Evolutionary conservation across 2,329 filamentous ascomycete species (phyloP).

Genomic region (Cadophora sp.): DNA sequence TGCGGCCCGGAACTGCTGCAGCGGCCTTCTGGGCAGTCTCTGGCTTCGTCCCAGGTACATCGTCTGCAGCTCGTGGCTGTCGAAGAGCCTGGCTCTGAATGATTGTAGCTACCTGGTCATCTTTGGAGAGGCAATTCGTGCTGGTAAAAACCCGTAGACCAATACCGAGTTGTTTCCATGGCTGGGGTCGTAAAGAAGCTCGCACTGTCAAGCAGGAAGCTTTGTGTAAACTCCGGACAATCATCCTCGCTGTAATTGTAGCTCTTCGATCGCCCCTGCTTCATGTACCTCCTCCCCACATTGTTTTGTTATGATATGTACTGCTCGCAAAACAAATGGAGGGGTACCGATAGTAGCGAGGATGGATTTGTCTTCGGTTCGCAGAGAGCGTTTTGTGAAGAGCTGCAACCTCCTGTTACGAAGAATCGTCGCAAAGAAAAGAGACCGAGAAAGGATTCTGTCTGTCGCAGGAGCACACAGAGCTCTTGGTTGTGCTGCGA

Average conservation of each 20-base stretch:
- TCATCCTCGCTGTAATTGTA: conserved; percentile 37
- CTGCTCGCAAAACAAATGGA: conserved; percentile 27
- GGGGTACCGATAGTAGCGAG: conserved; percentile 37
- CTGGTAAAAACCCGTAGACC: conserved; percentile 42
- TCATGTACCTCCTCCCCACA: conserved; percentile 33
- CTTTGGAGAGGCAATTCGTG: conserved; percentile 34
- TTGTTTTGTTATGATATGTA: conserved; percentile 30
- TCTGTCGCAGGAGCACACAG: background rate
- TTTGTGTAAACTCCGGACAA: conserved; percentile 39
- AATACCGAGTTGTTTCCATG: conserved; percentile 34
- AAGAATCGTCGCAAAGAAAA: background rate
- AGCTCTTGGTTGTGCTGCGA: conserved; percentile 16
- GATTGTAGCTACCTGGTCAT: conserved; percentile 31
- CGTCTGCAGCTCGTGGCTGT: conserved; percentile 32
- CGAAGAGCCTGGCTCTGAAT: conserved; percentile 34
- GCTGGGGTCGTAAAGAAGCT: conserved; percentile 32
- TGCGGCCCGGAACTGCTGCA: conserved; percentile 35
- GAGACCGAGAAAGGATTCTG: background rate
- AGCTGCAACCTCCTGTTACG: background rate
- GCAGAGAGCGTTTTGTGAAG: background rate
- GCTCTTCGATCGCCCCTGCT: conserved; percentile 30
- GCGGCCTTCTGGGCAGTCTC: conserved; percentile 37
- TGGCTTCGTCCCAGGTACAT: conserved; percentile 34
- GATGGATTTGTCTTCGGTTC: conserved; percentile 19
- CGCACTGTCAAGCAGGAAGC: conserved; percentile 40